Base-by-base conservation (phyloP, 2,329 filamentous ascomycete genomes). In the Teratosphaeria nubilosa region DNA sequence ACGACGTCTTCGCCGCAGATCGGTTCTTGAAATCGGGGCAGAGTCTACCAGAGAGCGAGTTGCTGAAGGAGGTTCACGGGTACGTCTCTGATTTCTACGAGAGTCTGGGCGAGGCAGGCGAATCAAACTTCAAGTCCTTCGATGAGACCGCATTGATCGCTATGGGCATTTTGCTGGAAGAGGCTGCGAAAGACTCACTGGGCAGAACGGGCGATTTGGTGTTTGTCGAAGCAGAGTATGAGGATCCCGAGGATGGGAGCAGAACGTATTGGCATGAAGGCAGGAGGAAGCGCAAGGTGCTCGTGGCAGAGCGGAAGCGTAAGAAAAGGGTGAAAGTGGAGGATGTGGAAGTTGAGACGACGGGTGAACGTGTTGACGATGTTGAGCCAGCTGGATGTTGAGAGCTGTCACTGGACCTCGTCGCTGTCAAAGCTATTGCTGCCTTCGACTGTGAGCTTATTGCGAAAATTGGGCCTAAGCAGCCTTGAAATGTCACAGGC, bases 81-180 rank as follows among this genome's bases (percentile, higher is more conserved):
- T 91, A 91, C 66, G 70, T 83, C 1, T 84, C 86, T 56, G 80
- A 82, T 58, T 88, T 84, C 69, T 91, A 90, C 72, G 30, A 14
- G 9, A 30, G n/a, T 14, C 73, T 73, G 22, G 59, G 59, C 13
- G 54, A 51, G 3, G 45, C 58, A 16, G 59, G 58, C 9, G 57
- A 62, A 11, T 59, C 60, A n/a, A 69, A 64, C 20, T 80, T 77
- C 64, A 74, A 79, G 62, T 88, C 83, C 70, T 83, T 92, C 81
- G 87, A 92, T 68, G 88, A 90, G 74, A 90, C 87, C 14, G 88
- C 88, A 3, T 76, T 92, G 59, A 74, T 92, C 56, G 87, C 88
- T 0, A 78, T 92, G 66, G 87, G 88, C 1, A 83, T 92, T 54
- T 72, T 92, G 58, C 74, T 91, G 50, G 88, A 92, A 72, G 88